Evolutionary conservation across 371 early-diverging fungal genomes (phyloP).

Genomic region (Nematocida minor): DNA sequence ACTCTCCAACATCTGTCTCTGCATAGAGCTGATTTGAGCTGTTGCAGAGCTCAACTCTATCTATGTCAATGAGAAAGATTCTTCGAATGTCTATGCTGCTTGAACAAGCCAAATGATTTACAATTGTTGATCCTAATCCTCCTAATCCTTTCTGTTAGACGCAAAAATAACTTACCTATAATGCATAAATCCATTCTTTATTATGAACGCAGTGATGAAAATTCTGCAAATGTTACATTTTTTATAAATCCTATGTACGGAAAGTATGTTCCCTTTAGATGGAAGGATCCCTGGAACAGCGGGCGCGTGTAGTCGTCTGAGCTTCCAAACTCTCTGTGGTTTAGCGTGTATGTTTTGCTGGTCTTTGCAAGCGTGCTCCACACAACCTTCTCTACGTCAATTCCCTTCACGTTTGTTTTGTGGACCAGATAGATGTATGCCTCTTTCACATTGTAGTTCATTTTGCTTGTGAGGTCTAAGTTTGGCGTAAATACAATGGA

Average conservation of each 20-base stretch:
- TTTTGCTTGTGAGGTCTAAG: slow-evolving; percentile 15
- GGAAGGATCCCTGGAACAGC: neutral
- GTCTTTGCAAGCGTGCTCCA: slow-evolving; percentile 41
- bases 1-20: slow-evolving; percentile 18
- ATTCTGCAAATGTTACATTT: slow-evolving; percentile 36
- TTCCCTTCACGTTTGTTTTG: neutral
- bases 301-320: slow-evolving; percentile 4
- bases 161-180: too few species aligned
- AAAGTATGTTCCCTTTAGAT: slow-evolving; percentile 26
- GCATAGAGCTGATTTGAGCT: neutral
- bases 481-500: slow-evolving; percentile 29
- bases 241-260: slow-evolving; percentile 47
- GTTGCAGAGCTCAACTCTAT: slow-evolving; percentile 22
- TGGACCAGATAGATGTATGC: slow-evolving; percentile 42
- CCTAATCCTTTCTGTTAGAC: too few species aligned
- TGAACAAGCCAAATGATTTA: neutral
- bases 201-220: neutral
- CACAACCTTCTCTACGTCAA: slow-evolving; percentile 1
- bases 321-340: neutral
- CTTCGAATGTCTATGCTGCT: neutral
- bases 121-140: slow-evolving; percentile 15
- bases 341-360: neutral
- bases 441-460: slow-evolving; percentile 45
- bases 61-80: slow-evolving; percentile 20
- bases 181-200: slow-evolving; percentile 18